phyloP scores from a whole-genome alignment of 805 yeast genomes.

The Sugiyamaella qingdaonensis region DNA sequence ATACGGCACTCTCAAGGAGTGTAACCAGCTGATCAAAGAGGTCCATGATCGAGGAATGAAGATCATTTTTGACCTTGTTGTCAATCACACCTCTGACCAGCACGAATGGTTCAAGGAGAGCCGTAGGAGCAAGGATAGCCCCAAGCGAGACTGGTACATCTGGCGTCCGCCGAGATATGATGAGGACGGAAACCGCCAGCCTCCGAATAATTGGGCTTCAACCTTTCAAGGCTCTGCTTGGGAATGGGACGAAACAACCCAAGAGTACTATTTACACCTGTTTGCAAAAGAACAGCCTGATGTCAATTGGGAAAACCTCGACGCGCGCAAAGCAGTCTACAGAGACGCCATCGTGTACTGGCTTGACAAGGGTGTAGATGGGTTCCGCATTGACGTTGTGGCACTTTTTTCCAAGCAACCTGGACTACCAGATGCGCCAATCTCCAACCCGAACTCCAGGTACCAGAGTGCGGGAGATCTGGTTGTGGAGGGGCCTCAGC shows the following conservation, averaged over 20 bases:
- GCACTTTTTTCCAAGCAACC: conserved; percentile 49
- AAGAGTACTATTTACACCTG: conserved; percentile 51
- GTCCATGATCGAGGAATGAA: conserved; percentile 48
- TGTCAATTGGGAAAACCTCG: conserved; percentile 54
- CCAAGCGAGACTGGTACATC: conserved; percentile 58
- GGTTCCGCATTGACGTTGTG: conserved; percentile 56
- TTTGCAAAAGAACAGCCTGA: conserved; percentile 55
- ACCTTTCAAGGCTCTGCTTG: conserved; percentile 53
- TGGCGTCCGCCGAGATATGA: conserved; percentile 51
- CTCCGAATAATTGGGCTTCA: conserved; percentile 56
- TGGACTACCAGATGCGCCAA: conserved; percentile 46
- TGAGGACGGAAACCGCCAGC: conserved; percentile 44
- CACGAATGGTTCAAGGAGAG: conserved; percentile 59
- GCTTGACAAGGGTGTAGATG: conserved; percentile 53
- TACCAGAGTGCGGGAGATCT: neutral
- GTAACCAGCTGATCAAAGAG: conserved; percentile 45
- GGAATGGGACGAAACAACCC: conserved; percentile 51
- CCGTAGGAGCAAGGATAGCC: conserved; percentile 44
- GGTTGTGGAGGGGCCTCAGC: conserved; percentile 46
- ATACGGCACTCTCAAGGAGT: conserved; percentile 54
- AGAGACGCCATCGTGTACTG: conserved; percentile 48
- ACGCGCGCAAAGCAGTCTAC: conserved; percentile 37
- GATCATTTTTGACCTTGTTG: conserved; percentile 50
- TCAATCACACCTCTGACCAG: conserved; percentile 53
- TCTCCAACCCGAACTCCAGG: conserved; percentile 36